Conservation (phyloP, 2,329 filamentous ascomycete genomes). For the Monilinia laxa region DNA sequence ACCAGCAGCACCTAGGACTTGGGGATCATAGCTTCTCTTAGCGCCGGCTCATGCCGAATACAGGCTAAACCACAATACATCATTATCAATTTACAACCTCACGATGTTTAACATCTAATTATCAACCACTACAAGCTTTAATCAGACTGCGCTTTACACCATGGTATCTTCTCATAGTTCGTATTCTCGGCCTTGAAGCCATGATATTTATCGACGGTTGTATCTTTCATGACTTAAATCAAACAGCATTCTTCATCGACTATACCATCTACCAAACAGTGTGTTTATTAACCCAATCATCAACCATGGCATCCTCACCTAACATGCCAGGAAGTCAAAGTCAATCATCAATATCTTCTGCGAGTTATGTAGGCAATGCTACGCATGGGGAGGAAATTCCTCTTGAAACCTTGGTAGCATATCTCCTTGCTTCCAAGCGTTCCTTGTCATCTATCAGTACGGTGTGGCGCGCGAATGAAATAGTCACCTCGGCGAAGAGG, state of each 20-base stretch:
- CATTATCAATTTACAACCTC: slow-evolving; percentile 1
- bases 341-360: slow-evolving; percentile 34
- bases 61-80: not conserved
- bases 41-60: slow-evolving; percentile 12
- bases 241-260: not conserved
- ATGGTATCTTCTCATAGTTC: not conserved
- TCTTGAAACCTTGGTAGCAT: slow-evolving; percentile 76
- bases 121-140: not conserved
- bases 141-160: not conserved
- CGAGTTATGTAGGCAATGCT: slow-evolving; percentile 30
- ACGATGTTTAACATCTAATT: not conserved
- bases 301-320: slow-evolving; percentile 19
- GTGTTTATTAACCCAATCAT: not conserved
- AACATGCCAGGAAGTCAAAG: slow-evolving; percentile 28
- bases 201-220: not conserved
- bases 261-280: not conserved
- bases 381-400: slow-evolving; percentile 39
- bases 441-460: slow-evolving; percentile 80
- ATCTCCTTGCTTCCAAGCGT: slow-evolving; percentile 84
- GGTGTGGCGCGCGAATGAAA: slow-evolving; percentile 82
- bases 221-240: not conserved
- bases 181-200: not conserved
- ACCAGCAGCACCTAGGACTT: too few relatives aligned
- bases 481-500: slow-evolving; percentile 72
- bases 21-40: not conserved